Conservation (phyloP, 495 filamentous ascomycete species). For the Penicillium macrosclerotiorum region DNA sequence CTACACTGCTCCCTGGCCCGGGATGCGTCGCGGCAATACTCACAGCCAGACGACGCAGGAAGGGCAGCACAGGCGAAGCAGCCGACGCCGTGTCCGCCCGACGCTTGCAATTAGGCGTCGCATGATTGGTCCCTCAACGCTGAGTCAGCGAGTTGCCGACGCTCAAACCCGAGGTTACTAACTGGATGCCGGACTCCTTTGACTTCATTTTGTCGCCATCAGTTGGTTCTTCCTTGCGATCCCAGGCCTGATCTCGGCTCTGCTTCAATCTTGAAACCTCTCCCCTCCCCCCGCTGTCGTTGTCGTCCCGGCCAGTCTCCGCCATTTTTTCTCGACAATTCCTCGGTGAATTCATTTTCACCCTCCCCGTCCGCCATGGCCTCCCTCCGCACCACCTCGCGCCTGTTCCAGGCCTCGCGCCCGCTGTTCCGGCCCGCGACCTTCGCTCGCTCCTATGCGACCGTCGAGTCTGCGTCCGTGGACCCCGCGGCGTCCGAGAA, state of each 20-base stretch:
- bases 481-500: slow-evolving; percentile 54
- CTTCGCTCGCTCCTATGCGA: slow-evolving; percentile 50
- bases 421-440: slow-evolving; percentile 49
- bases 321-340: slow-evolving; percentile 3
- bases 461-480: slow-evolving; percentile 42
- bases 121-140: slow-evolving; percentile 36
- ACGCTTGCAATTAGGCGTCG: slow-evolving; percentile 41
- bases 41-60: slow-evolving; percentile 1
- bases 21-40: slow-evolving; percentile 13
- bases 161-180: slow-evolving; percentile 46
- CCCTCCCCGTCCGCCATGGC: slow-evolving; percentile 57
- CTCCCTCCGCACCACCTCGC: slow-evolving; percentile 70
- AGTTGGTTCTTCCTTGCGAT: slow-evolving; percentile 13
- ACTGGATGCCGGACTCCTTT: slow-evolving; percentile 27
- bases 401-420: slow-evolving; percentile 59
- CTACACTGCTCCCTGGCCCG: no score
- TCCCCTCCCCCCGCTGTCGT: slow-evolving; percentile 9
- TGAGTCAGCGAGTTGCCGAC: slow-evolving; percentile 38
- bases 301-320: background rate
- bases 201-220: slow-evolving; percentile 33
- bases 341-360: slow-evolving; percentile 4
- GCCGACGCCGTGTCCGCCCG: slow-evolving; percentile 45
- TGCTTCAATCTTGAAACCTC: slow-evolving; percentile 15
- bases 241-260: slow-evolving; percentile 9
- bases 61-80: background rate